Base-by-base conservation (phyloP, 2,329 filamentous ascomycete genomes). In the Alternaria postmessia region DNA sequence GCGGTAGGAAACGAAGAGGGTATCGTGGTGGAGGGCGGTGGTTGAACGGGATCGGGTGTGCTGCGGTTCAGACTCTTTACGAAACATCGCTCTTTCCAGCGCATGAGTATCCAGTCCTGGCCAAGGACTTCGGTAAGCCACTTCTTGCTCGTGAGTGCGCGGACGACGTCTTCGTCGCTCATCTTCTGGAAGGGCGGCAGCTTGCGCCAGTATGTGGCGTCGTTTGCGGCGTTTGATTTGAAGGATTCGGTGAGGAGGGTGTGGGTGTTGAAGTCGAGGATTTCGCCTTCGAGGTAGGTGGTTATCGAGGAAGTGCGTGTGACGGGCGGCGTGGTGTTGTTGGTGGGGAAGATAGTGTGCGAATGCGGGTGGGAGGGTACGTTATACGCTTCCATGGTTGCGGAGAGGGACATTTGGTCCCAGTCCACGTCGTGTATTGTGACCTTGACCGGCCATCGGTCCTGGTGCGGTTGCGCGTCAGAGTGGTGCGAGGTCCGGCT, bases 301-400 rank as follows among this genome's bases (percentile, higher is more conserved):
- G 86, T 86, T 57, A 90, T 90, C 8, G 74, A 81, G 65, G 73
- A 81, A 60, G 74, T 80, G 69, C 70, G 75, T 5, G 72, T 73
- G 61, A 66, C 69, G 4, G 68, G 65, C 7, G 59, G 58, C 3
- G 63, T 20, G 14, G 55, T 30, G 8, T 26, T 43, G 24, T 61
- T 66, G 54, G 54, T 65, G 53, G 38, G 57, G 69, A 71, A 62
- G 47, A 76, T 41, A 63, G 75, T 63, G 47, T 73, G 69, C 8
- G 70, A 63, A 49, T 75, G 72, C 1, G 75, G 72, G 58, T 82
- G 79, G 32, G 81, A 82, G 2, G 88, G 88, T 12, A 89, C 88
- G 66, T 90, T 88, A 77, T 88, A 89, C 5, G 88, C 88, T 75
- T 89, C 87, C 88, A 91, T 91, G 7, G 87, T 90, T 4, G 88